These are phyloP conservation scores for Stemphylium lycopersici DNA, from an alignment of 2,329 filamentous ascomycete genomes.

Conservation along the genomic window DNA sequence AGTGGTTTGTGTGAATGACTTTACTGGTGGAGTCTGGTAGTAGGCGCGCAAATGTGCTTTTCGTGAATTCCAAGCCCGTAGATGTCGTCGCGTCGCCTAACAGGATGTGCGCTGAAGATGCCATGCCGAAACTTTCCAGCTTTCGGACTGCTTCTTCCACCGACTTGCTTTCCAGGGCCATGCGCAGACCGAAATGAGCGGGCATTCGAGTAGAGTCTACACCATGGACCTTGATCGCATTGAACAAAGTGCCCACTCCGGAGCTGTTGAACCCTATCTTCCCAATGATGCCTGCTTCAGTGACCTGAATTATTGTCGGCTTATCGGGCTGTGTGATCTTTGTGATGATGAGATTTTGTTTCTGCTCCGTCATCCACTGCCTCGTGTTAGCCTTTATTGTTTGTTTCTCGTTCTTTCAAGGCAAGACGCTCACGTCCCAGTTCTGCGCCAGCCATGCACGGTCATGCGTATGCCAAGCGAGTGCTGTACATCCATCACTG, in stretches of 20 bases:
- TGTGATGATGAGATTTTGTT: constrained; percentile 57
- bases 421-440: constrained; percentile 56
- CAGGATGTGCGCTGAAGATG: constrained; percentile 61
- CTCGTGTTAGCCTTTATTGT: background rate
- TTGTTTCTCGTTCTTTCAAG: background rate
- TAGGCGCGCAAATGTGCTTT: constrained; percentile 41
- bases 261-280: constrained; percentile 69
- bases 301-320: constrained; percentile 62
- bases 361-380: constrained; percentile 60
- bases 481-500: constrained; percentile 63
- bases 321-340: constrained; percentile 53
- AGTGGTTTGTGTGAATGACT: constrained; percentile 55
- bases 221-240: constrained; percentile 65
- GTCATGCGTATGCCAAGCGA: constrained; percentile 53
- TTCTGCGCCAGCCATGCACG: constrained; percentile 61
- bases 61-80: constrained; percentile 58
- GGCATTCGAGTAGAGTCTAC: constrained; percentile 61
- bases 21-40: constrained; percentile 40
- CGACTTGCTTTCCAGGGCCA: constrained; percentile 60
- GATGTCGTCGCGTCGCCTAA: constrained; percentile 57
- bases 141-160: constrained; percentile 54
- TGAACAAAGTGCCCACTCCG: constrained; percentile 66
- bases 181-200: constrained; percentile 65
- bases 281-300: constrained; percentile 66
- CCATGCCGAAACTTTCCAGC: constrained; percentile 57